These are phyloP conservation scores for Apiotrichum akiyoshidainum DNA, from an alignment of 1,284 basidiomycete genomes.

Conservation along the genomic window DNA sequence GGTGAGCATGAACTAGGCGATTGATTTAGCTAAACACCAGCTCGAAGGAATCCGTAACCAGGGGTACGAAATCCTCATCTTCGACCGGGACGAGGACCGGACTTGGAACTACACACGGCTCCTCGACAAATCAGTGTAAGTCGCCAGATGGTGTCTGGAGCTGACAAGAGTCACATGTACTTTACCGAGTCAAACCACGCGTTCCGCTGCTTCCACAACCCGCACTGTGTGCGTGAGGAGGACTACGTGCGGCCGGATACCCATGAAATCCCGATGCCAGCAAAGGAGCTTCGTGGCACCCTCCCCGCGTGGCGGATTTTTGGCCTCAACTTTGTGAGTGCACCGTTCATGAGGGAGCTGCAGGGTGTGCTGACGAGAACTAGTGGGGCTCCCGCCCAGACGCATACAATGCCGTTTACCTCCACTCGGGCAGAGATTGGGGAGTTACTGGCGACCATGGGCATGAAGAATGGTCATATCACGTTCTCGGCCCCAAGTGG, in stretches of 20 bases:
- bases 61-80: not conserved
- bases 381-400: slow-evolving; percentile 7
- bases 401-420: slow-evolving; percentile 21
- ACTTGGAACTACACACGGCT: slow-evolving; percentile 1
- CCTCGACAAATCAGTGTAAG: slow-evolving; percentile 5
- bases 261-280: slow-evolving; percentile 30
- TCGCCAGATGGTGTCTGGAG: not conserved
- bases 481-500: slow-evolving; percentile 45
- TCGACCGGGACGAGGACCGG: not conserved
- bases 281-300: slow-evolving; percentile 34
- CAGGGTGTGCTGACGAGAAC: no score
- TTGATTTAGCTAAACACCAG: not conserved
- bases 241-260: slow-evolving; percentile 33
- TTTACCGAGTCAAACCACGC: slow-evolving; percentile 22
- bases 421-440: not conserved
- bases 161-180: slow-evolving; percentile 6
- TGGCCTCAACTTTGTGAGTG: slow-evolving; percentile 41
- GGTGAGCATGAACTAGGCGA: slow-evolving; percentile 17
- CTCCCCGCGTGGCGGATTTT: slow-evolving; percentile 44
- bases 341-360: not conserved
- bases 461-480: slow-evolving; percentile 32
- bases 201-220: slow-evolving; percentile 41
- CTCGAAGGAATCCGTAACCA: not conserved
- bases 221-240: slow-evolving; percentile 40
- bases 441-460: no score